phyloP scores from a whole-genome alignment of 108 stramenopile genomes.

The Cyclotella sp. region DNA sequence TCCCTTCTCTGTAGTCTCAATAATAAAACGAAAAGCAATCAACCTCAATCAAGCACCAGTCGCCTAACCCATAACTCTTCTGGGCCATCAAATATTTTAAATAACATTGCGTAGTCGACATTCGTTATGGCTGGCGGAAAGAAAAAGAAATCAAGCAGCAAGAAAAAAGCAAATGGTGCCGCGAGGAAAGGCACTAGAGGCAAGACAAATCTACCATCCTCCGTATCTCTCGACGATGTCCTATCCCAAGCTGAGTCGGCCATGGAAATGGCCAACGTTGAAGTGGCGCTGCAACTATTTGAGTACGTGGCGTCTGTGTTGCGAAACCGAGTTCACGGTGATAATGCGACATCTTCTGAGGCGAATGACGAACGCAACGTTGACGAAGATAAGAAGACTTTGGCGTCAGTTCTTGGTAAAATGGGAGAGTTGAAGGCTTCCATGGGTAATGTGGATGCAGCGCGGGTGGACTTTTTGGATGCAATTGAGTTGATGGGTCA shows the following conservation, averaged over 20 bases:
- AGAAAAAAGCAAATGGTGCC: conserved; percentile 28
- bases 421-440: conserved; percentile 74
- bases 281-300: conserved; percentile 44
- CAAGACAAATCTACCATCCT: conserved; percentile 8
- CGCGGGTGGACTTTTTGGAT: conserved; percentile 65
- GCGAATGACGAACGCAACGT: background rate
- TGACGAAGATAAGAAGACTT: conserved; percentile 33
- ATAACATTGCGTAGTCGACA: background rate
- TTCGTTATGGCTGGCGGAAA: conserved; percentile 42
- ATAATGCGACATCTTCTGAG: background rate
- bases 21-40: background rate
- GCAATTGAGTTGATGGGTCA: conserved; percentile 60
- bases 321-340: conserved; percentile 31
- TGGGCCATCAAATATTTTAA: too few species aligned
- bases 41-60: background rate
- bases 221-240: conserved; percentile 49
- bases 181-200: background rate
- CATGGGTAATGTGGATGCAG: conserved; percentile 71
- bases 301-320: conserved; percentile 39
- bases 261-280: conserved; percentile 50
- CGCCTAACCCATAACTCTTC: too few species aligned
- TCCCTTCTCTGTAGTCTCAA: too few species aligned
- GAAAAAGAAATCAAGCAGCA: conserved; percentile 36
- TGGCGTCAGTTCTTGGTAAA: conserved; percentile 75
- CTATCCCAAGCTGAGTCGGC: conserved; percentile 49